A percentile compares a stretch with the other conserved stretches of the same genome.
These are phyloP conservation scores for Hericium alpestre DNA, from an alignment of 768 basidiomycete species.

Conservation along the genomic window DNA sequence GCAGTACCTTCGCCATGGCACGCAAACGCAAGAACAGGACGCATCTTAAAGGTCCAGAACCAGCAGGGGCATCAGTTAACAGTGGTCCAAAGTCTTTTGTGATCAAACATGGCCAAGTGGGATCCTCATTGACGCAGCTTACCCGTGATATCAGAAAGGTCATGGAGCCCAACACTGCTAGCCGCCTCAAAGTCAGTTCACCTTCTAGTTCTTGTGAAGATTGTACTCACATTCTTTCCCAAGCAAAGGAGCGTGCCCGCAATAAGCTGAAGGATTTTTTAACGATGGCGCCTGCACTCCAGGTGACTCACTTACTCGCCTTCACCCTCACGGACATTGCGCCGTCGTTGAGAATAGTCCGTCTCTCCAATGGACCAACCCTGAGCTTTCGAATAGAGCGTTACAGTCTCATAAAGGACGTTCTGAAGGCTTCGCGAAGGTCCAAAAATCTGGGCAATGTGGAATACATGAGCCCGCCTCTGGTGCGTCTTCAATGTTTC, in stretches of 20 bases:
- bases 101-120: slow-evolving; percentile 92
- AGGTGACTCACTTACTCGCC: slow-evolving; percentile 87
- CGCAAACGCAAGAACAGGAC: slow-evolving; percentile 73
- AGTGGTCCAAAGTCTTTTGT: slow-evolving; percentile 84
- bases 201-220: neutral
- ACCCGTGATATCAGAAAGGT: slow-evolving; percentile 90
- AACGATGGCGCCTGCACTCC: slow-evolving; percentile 80
- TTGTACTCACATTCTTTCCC: slow-evolving; percentile 9
- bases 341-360: slow-evolving; percentile 77
- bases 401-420: slow-evolving; percentile 85
- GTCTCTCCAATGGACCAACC: slow-evolving; percentile 84
- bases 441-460: slow-evolving; percentile 63
- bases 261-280: slow-evolving; percentile 93
- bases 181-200: slow-evolving; percentile 64
- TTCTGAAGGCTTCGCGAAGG: slow-evolving; percentile 53
- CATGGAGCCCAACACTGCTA: slow-evolving; percentile 97
- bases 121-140: slow-evolving; percentile 74
- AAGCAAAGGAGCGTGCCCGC: slow-evolving; percentile 69
- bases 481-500: slow-evolving; percentile 43
- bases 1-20: slow-evolving; percentile 36
- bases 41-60: slow-evolving; percentile 52
- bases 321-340: slow-evolving; percentile 82
- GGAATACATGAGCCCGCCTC: slow-evolving; percentile 85
- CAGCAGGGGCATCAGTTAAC: slow-evolving; percentile 21
- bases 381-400: slow-evolving; percentile 87